Conservation (phyloP, 139 green algal species). For the Chlamydomonas eustigma region DNA sequence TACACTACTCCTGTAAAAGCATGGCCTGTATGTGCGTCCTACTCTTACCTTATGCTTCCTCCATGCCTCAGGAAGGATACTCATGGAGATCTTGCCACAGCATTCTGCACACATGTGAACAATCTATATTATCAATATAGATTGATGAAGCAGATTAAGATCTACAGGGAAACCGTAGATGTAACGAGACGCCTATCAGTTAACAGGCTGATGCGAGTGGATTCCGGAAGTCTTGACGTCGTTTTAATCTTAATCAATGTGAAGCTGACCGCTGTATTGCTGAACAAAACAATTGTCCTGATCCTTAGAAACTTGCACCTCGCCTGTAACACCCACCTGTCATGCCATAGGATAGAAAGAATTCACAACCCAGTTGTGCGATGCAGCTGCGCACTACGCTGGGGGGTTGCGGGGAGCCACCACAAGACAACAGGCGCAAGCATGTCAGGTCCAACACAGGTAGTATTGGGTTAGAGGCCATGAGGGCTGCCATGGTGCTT, state of each 20-base stretch:
- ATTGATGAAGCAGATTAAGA: too few species aligned
- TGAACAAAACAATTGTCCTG: too few species aligned
- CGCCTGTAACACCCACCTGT: slow-evolving; percentile 53
- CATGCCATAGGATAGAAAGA: slow-evolving; percentile 91
- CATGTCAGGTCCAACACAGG: slow-evolving; percentile 58
- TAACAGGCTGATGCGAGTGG: too few species aligned
- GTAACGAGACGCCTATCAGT: too few species aligned
- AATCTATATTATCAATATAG: too few species aligned
- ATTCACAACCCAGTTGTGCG: slow-evolving; percentile 72
- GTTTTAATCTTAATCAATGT: too few species aligned
- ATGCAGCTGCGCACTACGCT: slow-evolving; percentile 51
- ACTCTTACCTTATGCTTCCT: slow-evolving; percentile 8
- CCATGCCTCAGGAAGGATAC: slow-evolving; percentile 58
- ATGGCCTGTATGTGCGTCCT: too few species aligned
- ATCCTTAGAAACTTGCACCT: too few species aligned
- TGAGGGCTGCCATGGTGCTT: slow-evolving; percentile 79
- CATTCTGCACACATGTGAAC: slow-evolving; percentile 65
- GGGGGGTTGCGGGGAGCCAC: slow-evolving; percentile 70
- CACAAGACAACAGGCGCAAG: slow-evolving; percentile 79
- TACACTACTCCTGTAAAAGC: too few species aligned
- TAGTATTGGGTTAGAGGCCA: slow-evolving; percentile 70
- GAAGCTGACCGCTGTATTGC: too few species aligned
- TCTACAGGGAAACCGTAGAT: too few species aligned
- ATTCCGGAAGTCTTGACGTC: too few species aligned
- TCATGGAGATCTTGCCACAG: slow-evolving; percentile 94